Evolutionary conservation across 1,284 basidiomycete genomes (phyloP), one percentile per base, ranked within the genome.

Genomic region (Neotropicomus parvogracilis): DNA sequence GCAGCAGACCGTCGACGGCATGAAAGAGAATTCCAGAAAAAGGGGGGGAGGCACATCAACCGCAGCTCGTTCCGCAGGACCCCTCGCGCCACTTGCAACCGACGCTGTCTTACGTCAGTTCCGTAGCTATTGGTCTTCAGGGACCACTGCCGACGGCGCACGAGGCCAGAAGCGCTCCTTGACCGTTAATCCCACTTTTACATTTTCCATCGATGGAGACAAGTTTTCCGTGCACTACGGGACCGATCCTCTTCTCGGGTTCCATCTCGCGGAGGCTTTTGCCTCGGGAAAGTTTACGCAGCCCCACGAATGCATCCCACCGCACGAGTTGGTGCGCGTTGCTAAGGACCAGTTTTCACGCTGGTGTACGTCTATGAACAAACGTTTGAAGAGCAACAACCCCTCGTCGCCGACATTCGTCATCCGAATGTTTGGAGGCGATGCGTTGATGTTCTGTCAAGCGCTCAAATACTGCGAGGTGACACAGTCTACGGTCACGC

Each of bases 171-270:
- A 55, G 1, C 48, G 54, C 1, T 63, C 69, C 2, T 66, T 54
- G 2, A 35, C 59, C 6, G 48, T 71, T 27, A 80, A 80, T 45
- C 75, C 79, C 1, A 74, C 71, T 0, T 79, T 78, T 43, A 66
- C 67, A 0, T 77, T 74, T 58, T 72, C 74, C 3, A 54, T 65
- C 9, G 57, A 62, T 1, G 75, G 76, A 3, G 69, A 74, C 43
- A 67, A 62, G 8, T 77, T 73, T 50, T 55, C 68, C 14, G 64
- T 77, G 0, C 76, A 81, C 49, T 77, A 77, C 46, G 72, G 65
- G 1, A 74, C 73, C 0, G 65, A 74, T 54, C 78, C 79, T 1
- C 49, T 78, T 2, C 31, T 57, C 0, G 57, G 69, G 1, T 81
- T 81, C 54, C 77, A 80, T 54, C 64, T 78, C 6, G 72, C 72